Evolutionary conservation across 208 protist genomes (phyloP).

Genomic region (Willaertia magna): DNA sequence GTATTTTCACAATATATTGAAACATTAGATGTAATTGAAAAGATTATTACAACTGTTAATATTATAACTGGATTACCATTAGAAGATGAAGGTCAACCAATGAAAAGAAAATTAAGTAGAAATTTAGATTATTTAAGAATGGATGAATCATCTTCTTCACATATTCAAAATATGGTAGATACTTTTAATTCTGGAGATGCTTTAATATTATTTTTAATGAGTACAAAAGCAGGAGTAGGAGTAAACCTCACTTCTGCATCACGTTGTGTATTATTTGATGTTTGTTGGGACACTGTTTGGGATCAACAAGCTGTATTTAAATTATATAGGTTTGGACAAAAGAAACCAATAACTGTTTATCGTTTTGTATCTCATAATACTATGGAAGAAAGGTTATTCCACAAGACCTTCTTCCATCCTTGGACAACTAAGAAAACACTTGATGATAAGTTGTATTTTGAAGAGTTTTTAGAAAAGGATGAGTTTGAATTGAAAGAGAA

Average conservation of each 20-base stretch:
- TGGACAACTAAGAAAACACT: neutral
- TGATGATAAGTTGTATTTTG: neutral
- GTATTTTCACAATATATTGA: constrained; percentile 20
- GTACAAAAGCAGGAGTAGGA: constrained; percentile 72
- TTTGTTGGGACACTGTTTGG: constrained; percentile 70
- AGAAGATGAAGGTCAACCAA: neutral
- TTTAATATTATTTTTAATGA: constrained; percentile 61
- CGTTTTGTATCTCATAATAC: constrained; percentile 70
- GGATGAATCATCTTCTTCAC: constrained; percentile 39
- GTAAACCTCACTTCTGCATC: constrained; percentile 77
- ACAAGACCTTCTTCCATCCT: neutral
- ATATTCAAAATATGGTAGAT: constrained; percentile 42
- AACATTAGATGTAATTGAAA: constrained; percentile 15
- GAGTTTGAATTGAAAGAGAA: neutral
- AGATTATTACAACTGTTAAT: neutral
- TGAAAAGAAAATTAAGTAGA: neutral
- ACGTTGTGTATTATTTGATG: constrained; percentile 83
- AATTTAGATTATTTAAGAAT: constrained; percentile 30
- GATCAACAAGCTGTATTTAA: constrained; percentile 79
- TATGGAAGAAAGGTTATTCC: constrained; percentile 71
- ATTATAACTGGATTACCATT: neutral
- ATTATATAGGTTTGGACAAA: constrained; percentile 80
- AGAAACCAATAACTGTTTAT: constrained; percentile 66
- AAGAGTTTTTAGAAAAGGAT: neutral
- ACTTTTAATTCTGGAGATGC: constrained; percentile 42